These are phyloP conservation scores for Gleditsia sinensis DNA, from an alignment of 306 rosid species.

Conservation along the genomic window DNA sequence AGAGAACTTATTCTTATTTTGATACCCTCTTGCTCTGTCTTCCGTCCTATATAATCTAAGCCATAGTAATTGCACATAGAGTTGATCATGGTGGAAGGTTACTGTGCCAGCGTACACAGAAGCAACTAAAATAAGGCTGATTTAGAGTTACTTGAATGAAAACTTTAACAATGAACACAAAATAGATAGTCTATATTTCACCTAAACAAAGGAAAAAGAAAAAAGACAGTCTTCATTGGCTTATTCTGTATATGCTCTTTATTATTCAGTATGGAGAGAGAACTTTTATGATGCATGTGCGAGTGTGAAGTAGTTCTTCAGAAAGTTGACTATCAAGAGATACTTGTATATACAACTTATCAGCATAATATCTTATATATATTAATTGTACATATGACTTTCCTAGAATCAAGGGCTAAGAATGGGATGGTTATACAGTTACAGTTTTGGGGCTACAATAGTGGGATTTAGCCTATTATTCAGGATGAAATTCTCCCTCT, in stretches of 20 bases:
- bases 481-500: too few relatives aligned
- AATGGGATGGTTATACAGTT: too few relatives aligned
- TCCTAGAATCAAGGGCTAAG: too few relatives aligned
- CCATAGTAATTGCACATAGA: background rate
- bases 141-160: background rate
- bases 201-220: too few relatives aligned
- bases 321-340: background rate
- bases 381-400: too few relatives aligned
- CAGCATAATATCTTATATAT: too few relatives aligned
- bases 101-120: too few relatives aligned
- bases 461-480: too few relatives aligned
- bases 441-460: too few relatives aligned
- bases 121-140: background rate
- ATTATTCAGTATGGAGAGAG: background rate
- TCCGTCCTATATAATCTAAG: background rate
- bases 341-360: too few relatives aligned
- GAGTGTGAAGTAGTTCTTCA: too few relatives aligned
- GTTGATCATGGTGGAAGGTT: background rate
- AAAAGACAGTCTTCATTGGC: background rate
- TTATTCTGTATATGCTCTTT: background rate
- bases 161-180: background rate
- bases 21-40: background rate
- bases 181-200: too few relatives aligned
- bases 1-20: background rate
- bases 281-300: background rate